phyloP scores from a whole-genome alignment of 2,329 filamentous ascomycete genomes.

The Zalaria obscura region DNA sequence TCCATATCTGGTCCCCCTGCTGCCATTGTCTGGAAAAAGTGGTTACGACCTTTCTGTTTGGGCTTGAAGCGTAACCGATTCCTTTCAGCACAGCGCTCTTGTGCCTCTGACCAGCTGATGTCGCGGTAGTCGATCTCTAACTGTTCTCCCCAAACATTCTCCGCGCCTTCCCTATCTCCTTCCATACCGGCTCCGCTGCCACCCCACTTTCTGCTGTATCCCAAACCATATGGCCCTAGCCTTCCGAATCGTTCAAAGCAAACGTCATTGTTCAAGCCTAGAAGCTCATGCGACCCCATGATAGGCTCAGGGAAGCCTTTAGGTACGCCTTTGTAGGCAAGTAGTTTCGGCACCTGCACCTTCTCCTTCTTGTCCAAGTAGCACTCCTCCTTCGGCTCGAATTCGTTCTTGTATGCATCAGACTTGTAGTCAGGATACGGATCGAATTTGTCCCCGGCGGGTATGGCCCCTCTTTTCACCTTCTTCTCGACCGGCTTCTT shows the following conservation, averaged over 20 bases:
- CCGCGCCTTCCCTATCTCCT: slow-evolving; percentile 68
- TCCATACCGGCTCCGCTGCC: slow-evolving; percentile 76
- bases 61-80: slow-evolving; percentile 57
- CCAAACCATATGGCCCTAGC: slow-evolving; percentile 77
- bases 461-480: slow-evolving; percentile 16
- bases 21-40: slow-evolving; percentile 27
- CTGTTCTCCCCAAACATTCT: slow-evolving; percentile 58
- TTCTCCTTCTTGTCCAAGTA: slow-evolving; percentile 58
- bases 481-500: slow-evolving; percentile 10
- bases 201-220: slow-evolving; percentile 65
- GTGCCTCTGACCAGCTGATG: slow-evolving; percentile 66
- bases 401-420: slow-evolving; percentile 39
- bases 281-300: slow-evolving; percentile 71
- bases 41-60: slow-evolving; percentile 16
- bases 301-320: slow-evolving; percentile 73
- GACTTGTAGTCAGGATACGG: slow-evolving; percentile 55
- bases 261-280: slow-evolving; percentile 68
- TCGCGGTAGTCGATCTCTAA: slow-evolving; percentile 63
- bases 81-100: slow-evolving; percentile 55
- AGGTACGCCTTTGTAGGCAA: slow-evolving; percentile 64
- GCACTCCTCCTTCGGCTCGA: slow-evolving; percentile 55
- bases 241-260: slow-evolving; percentile 90
- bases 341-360: slow-evolving; percentile 53
- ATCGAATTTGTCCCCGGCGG: slow-evolving; percentile 35
- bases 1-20: slow-evolving; percentile 12